phyloP scores from a whole-genome alignment of 2,329 filamentous ascomycete species.

The Domatiomyces catenatus region DNA sequence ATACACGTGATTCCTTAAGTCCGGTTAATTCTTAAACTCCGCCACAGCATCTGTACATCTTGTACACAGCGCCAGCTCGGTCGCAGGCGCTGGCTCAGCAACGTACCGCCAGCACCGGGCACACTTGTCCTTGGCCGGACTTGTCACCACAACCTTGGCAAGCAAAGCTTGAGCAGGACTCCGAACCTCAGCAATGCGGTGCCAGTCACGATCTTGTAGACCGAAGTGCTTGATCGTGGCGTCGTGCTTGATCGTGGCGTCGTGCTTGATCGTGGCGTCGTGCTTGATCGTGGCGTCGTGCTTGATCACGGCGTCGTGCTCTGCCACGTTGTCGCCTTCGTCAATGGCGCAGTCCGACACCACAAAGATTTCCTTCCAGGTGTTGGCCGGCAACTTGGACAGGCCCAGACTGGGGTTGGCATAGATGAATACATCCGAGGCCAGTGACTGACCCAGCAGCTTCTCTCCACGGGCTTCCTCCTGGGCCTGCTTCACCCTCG shows the following conservation, averaged over 20 bases:
- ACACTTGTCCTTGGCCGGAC: constrained; percentile 45
- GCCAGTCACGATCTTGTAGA: constrained; percentile 3
- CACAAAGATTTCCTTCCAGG: constrained; percentile 13
- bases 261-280: neutral
- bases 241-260: neutral
- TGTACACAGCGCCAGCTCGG: constrained; percentile 5
- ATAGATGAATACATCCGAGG: constrained; percentile 45
- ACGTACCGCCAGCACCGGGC: constrained; percentile 78
- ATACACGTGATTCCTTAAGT: too few species aligned
- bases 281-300: neutral
- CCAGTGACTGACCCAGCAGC: constrained; percentile 62
- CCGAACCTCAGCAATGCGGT: constrained; percentile 5
- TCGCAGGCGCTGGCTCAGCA: constrained; percentile 2
- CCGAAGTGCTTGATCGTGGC: neutral
- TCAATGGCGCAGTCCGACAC: constrained; percentile 7
- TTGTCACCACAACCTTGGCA: constrained; percentile 4
- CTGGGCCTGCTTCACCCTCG: constrained; percentile 54
- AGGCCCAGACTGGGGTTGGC: constrained; percentile 1
- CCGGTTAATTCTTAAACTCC: too few species aligned
- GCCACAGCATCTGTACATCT: constrained; percentile 11
- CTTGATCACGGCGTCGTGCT: too few species aligned
- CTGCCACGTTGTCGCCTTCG: neutral
- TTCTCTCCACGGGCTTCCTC: constrained; percentile 60
- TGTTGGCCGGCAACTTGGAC: constrained; percentile 7
- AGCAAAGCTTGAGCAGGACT: constrained; percentile 2